Evolutionary conservation across 2,329 filamentous ascomycete species (phyloP).

Genomic region (Alternaria triticimaculans): DNA sequence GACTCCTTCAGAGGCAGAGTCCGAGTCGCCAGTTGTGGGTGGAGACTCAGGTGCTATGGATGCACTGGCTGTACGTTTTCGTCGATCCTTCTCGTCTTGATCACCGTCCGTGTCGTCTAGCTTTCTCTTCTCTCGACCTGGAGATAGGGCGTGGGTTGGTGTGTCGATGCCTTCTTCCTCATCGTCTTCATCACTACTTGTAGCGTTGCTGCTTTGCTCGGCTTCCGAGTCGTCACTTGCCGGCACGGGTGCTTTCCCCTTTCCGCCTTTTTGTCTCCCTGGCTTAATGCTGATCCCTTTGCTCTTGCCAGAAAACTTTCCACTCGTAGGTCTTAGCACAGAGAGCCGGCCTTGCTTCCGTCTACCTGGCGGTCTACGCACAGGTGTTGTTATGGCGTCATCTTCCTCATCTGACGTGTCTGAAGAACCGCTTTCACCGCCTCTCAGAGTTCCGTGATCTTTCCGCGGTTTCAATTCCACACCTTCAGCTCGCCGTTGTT

Average conservation of each 20-base stretch:
- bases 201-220: constrained; percentile 15
- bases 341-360: constrained; percentile 42
- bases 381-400: constrained; percentile 27
- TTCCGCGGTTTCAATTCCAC: constrained; percentile 40
- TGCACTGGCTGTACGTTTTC: constrained; percentile 38
- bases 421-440: constrained; percentile 30
- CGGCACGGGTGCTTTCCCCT: constrained; percentile 29
- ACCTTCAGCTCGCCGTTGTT: constrained; percentile 39
- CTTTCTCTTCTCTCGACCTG: constrained; percentile 40
- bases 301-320: constrained; percentile 46
- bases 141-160: constrained; percentile 36
- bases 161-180: constrained; percentile 40
- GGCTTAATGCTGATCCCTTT: constrained; percentile 21
- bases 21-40: constrained; percentile 19
- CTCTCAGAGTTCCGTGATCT: constrained; percentile 32
- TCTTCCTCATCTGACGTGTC: constrained; percentile 33
- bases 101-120: constrained; percentile 19
- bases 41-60: constrained; percentile 31
- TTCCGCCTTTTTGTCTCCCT: constrained; percentile 28
- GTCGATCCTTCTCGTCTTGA: constrained; percentile 24
- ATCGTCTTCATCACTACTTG: constrained; percentile 28
- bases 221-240: constrained; percentile 21
- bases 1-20: constrained; percentile 20
- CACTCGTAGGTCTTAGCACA: constrained; percentile 43
- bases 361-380: constrained; percentile 23